A percentile compares a stretch with the other conserved stretches of the same genome.
These are phyloP conservation scores for Phanerochaete sordida DNA, from an alignment of 768 basidiomycete species.

Conservation along the genomic window DNA sequence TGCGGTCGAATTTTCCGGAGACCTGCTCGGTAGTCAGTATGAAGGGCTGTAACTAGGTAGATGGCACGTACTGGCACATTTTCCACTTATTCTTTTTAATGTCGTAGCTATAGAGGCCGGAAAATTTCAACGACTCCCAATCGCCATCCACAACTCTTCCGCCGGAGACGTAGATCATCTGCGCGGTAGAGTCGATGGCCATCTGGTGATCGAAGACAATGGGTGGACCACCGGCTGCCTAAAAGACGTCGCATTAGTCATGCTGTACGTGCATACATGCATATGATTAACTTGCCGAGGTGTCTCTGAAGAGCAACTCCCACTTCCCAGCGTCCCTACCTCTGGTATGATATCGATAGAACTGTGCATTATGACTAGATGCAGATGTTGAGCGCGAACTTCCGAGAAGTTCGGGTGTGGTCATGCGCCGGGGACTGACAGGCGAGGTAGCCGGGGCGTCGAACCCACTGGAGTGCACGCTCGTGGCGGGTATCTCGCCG, in stretches of 20 bases:
- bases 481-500: background rate
- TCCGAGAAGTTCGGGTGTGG: background rate
- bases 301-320: slow-evolving; percentile 68
- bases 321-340: slow-evolving; percentile 63
- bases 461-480: background rate
- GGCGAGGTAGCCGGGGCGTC: background rate
- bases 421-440: background rate
- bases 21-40: slow-evolving; percentile 11
- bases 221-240: slow-evolving; percentile 68
- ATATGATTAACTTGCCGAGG: slow-evolving; percentile 44
- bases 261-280: background rate
- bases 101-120: slow-evolving; percentile 73
- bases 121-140: slow-evolving; percentile 56
- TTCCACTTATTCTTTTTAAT: slow-evolving; percentile 65
- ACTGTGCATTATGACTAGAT: slow-evolving; percentile 55
- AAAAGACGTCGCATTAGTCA: background rate
- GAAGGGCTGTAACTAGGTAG: background rate
- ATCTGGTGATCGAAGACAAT: slow-evolving; percentile 81
- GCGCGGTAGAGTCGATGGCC: slow-evolving; percentile 67
- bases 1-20: slow-evolving; percentile 23
- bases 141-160: slow-evolving; percentile 70
- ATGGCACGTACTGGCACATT: slow-evolving; percentile 52
- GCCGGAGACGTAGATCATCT: slow-evolving; percentile 73
- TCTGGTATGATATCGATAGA: slow-evolving; percentile 70
- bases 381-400: background rate